Base-by-base conservation (phyloP, 768 basidiomycete species). In the Phylloporus arenicola region DNA sequence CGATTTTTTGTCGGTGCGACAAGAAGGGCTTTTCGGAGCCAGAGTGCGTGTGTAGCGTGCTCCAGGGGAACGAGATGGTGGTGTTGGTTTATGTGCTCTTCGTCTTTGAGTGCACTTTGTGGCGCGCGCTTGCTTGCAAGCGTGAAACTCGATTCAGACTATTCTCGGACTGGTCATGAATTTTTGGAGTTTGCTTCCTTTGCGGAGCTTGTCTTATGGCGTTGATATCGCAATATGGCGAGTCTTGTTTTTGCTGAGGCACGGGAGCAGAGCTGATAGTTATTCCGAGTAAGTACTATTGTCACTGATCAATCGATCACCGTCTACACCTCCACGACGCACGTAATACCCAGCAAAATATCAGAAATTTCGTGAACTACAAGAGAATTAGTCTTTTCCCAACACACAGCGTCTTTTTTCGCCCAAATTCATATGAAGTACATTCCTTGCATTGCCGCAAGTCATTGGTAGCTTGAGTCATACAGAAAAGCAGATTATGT, bases 71-170 rank as follows among this genome's bases (percentile, higher is more conserved):
- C 22, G 63, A 60, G 56, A 54, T 49, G 51, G 49, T 43, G 62
- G 34, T 19, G 45, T 57, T 19, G 1, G 4, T 4, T 3, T 47
- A 33, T 2, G 42, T n/a, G 3, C 6, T 6, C 43, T n/a, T 58
- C 53, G 62, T 51, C 46, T 57, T 64, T 65, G 38, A 67, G 65
- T 67, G 48, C 60, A 50, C 51, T 65, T 67, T 53, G 65, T 54
- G 43, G 64, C 57, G 44, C 63, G 27, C 37, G 57, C 43, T 49
- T 43, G 25, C 30, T 38, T 43, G 2, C 12, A 47, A 20, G 53
- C 24, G 66, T 57, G 61, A 45, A 66, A 66, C 66, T 58, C 64
- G 61, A 64, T 64, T 66, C 64, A 66, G 64, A 68, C 61, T 66
- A 55, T 45, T 65, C 61, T 64, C 20, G 58, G 53, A 14, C 61